Base-by-base conservation (phyloP, 108 stramenopile species). In the Cyclotella kingstonii region DNA sequence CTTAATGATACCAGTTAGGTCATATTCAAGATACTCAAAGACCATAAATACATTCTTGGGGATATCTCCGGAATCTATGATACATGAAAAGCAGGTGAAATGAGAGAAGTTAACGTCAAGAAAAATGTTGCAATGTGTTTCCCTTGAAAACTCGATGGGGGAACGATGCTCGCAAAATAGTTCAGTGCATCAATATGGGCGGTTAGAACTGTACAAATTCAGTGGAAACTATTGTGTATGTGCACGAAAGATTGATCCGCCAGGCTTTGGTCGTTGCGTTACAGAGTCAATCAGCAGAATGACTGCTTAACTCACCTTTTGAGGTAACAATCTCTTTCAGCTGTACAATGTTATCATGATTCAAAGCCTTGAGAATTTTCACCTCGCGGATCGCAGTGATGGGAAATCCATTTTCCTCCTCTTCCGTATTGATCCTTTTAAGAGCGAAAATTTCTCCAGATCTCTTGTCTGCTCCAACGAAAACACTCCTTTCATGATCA, bases 41-140 rank as follows among this genome's bases (percentile, higher is more conserved):
- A 95, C 96, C 83, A 97, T 90, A 70, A 86, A 97, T 15, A 97
- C 85, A 75, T 91, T 86, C 53, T 88, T 90, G 28, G 94, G 94
- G 42, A 91, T 77, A 29, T 78, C 73, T 34, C 78, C 84, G 21
- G 63, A 45, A 63, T 84, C 87, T 80, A 82, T 11, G 60, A 60
- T 69, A 54, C 6, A 42, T 15, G 31, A 39, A 14, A 53, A 60
- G 8, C 21, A 14, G 26, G 36, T 21, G 54, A 43, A 49, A 40
- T 12, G 25, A 15, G 0, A 33, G 52, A 55, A 47, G 31, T 54
- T 35, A 68, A 41, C n/a, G 39, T 45, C n/a, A 28, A 26, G 26
- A 63, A 39, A 17, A 49, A 66, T 71, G 73, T 70, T 44, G 71
- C 45, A 63, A 43, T 25, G 56, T 66, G 44, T 62, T 63, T 50